Conservation (phyloP, 768 basidiomycete species). For the Boletus vermiculosoides region DNA sequence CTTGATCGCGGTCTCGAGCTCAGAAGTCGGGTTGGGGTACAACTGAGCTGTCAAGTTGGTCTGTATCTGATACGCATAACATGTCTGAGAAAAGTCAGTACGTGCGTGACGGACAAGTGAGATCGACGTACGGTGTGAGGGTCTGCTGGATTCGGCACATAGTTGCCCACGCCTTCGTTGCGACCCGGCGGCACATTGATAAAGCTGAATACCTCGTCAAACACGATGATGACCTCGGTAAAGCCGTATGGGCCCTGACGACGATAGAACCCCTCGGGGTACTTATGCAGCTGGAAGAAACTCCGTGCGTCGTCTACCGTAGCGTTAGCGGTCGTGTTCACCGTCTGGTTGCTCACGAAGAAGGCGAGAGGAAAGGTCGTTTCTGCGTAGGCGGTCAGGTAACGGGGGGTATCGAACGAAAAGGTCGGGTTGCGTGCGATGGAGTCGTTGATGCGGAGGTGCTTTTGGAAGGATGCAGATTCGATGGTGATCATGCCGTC, state of each 20-base stretch:
- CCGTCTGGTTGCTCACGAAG: slow-evolving; percentile 19
- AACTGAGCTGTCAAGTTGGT: slow-evolving; percentile 17
- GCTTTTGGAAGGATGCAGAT: slow-evolving; percentile 22
- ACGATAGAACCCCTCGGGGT: slow-evolving; percentile 19
- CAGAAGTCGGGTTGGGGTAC: slow-evolving; percentile 23
- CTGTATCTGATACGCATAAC: slow-evolving; percentile 22
- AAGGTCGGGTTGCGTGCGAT: slow-evolving; percentile 26
- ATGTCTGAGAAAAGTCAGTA: slow-evolving; percentile 12
- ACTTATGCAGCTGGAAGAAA: slow-evolving; percentile 20
- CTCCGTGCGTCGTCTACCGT: slow-evolving; percentile 19
- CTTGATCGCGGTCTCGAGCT: slow-evolving; percentile 24
- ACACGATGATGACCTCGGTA: background rate
- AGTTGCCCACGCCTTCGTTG: slow-evolving; percentile 22
- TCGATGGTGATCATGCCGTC: slow-evolving; percentile 23
- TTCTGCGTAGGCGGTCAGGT: slow-evolving; percentile 21
- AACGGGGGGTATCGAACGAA: slow-evolving; percentile 22
- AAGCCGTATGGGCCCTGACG: slow-evolving; percentile 17
- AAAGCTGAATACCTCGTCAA: background rate
- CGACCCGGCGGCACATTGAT: slow-evolving; percentile 14
- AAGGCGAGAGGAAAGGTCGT: slow-evolving; percentile 26
- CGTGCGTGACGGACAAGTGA: background rate
- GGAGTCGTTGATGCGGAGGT: slow-evolving; percentile 25
- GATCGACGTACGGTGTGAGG: slow-evolving; percentile 11
- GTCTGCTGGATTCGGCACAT: slow-evolving; percentile 11
- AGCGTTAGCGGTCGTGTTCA: slow-evolving; percentile 13